Evolutionary conservation across 768 basidiomycete species (phyloP).

Genomic region (Mycena galopus): DNA sequence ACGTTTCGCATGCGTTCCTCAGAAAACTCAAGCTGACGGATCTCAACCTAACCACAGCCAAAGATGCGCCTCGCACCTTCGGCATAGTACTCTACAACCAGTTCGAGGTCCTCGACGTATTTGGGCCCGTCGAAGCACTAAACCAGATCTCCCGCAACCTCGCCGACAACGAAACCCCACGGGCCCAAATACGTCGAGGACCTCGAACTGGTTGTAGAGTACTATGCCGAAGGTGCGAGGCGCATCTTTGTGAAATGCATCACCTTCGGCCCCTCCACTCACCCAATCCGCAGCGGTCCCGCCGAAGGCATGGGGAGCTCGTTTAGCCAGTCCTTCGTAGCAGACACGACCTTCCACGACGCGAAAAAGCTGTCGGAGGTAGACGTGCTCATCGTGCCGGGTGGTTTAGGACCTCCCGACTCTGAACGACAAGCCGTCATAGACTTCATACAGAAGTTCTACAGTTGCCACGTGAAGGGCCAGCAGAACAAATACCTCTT

Average conservation of each 20-base stretch:
- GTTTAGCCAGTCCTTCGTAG: conserved; percentile 23
- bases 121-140: conserved; percentile 25
- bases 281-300: conserved; percentile 14
- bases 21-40: conserved; percentile 23
- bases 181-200: too few relatives aligned
- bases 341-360: conserved; percentile 15
- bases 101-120: conserved; percentile 25
- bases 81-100: conserved; percentile 23
- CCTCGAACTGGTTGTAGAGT: too few relatives aligned
- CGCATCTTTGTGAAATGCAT: conserved; percentile 21
- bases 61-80: conserved; percentile 10
- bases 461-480: not conserved
- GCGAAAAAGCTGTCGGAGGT: conserved; percentile 11
- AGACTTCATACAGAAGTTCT: conserved; percentile 21
- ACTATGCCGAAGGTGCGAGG: too few relatives aligned
- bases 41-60: conserved; percentile 13
- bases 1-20: conserved; percentile 21
- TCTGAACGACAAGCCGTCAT: conserved; percentile 22
- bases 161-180: conserved; percentile 11
- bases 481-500: conserved; percentile 19
- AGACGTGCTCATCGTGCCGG: conserved; percentile 26
- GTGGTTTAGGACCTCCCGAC: conserved; percentile 21
- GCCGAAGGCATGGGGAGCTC: conserved; percentile 10
- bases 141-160: conserved; percentile 22
- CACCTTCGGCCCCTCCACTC: conserved; percentile 18